phyloP scores from a whole-genome alignment of 2,329 filamentous ascomycete genomes.

The Apiospora phragmitis region DNA sequence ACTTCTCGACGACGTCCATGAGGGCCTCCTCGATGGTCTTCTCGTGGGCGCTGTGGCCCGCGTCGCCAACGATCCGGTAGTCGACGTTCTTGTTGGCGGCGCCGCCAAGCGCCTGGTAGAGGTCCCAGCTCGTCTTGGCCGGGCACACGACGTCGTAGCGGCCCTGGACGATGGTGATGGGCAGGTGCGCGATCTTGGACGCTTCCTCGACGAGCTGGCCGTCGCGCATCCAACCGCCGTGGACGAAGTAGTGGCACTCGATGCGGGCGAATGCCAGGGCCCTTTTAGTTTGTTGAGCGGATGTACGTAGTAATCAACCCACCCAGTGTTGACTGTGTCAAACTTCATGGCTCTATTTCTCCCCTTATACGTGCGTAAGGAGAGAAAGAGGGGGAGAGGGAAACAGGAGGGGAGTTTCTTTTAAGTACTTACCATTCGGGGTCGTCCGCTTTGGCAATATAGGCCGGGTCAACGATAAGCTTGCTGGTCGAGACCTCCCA shows the following conservation, averaged over 20 bases:
- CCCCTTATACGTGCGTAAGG: not conserved
- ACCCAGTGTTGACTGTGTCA: too few species aligned
- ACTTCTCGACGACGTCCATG: constrained; percentile 29
- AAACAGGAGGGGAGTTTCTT: not conserved
- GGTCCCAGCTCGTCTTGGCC: constrained; percentile 41
- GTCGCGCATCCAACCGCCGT: constrained; percentile 41
- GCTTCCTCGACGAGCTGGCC: constrained; percentile 32
- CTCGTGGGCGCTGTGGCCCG: constrained; percentile 31
- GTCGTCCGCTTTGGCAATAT: constrained; percentile 26
- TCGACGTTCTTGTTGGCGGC: constrained; percentile 25
- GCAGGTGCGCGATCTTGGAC: constrained; percentile 28
- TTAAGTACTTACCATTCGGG: constrained; percentile 25
- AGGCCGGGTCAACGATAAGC: constrained; percentile 26
- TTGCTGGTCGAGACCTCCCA: constrained; percentile 30
- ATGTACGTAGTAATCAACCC: not conserved
- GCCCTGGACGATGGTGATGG: constrained; percentile 42
- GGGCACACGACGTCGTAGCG: constrained; percentile 48
- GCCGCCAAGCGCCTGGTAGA: constrained; percentile 32
- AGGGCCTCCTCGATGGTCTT: constrained; percentile 24
- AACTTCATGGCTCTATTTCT: not conserved
- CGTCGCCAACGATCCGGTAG: constrained; percentile 25
- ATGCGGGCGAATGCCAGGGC: constrained; percentile 39
- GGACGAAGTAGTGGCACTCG: constrained; percentile 43
- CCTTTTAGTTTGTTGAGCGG: not conserved
- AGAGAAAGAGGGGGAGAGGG: constrained; percentile 13